Evolutionary conservation across 345 rosid species (phyloP).

Genomic region (Populus euphratica): DNA sequence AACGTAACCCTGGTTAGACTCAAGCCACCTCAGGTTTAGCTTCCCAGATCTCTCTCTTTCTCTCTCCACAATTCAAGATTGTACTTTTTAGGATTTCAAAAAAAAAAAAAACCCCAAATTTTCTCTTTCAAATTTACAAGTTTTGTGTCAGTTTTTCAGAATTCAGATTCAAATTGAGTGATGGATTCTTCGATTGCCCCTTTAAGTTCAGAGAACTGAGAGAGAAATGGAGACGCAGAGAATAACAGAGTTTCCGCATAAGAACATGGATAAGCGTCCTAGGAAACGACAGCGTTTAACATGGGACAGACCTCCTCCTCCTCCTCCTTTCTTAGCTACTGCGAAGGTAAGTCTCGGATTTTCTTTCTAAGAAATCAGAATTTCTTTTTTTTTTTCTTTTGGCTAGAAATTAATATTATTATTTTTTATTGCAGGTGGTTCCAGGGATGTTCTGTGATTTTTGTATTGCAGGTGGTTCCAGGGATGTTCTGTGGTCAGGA

Average conservation of each 20-base stretch:
- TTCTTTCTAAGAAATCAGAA: background rate
- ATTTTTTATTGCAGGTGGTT: conserved; percentile 38
- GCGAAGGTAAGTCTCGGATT: conserved; percentile 52
- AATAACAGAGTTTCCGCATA: conserved; percentile 55
- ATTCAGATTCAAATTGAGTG: background rate
- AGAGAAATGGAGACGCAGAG: conserved; percentile 57
- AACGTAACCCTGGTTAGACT: conserved; percentile 8
- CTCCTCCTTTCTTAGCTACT: conserved; percentile 42
- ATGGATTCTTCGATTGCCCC: background rate
- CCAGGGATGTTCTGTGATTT: conserved; percentile 45
- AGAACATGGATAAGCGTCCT: conserved; percentile 64
- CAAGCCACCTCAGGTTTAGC: background rate
- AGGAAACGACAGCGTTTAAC: conserved; percentile 66
- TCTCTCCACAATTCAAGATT: background rate
- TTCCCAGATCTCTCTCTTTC: background rate
- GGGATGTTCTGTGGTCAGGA: conserved; percentile 56
- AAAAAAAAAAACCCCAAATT: background rate
- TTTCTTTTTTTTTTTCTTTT: background rate
- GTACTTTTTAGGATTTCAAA: background rate
- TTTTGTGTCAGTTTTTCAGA: background rate
- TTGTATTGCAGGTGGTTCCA: conserved; percentile 44
- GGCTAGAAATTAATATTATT: background rate
- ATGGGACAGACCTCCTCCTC: conserved; percentile 66
- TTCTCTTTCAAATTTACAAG: background rate
- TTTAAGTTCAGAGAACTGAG: background rate